Evolutionary conservation across 352 stramenopile species (phyloP), one percentile per base, ranked within the genome.

Genomic region (Phytophthora multivora): DNA sequence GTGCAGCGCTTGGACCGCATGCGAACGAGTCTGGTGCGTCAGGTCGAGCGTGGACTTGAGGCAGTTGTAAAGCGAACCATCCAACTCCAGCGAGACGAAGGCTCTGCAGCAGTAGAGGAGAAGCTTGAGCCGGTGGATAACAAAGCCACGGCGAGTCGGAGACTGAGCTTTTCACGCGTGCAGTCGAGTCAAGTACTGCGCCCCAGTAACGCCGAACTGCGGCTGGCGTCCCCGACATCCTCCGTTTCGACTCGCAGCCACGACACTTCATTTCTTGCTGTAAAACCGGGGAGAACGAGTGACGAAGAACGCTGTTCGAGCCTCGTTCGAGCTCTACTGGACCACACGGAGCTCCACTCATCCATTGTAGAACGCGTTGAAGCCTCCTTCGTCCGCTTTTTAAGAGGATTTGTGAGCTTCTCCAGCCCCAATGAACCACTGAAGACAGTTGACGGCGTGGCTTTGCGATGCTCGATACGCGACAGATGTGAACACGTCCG

Each of bases 11-110:
- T 77, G 1, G 39, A 71, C n/a, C 56, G 51, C 18, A 71, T 86
- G 65, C 63, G 57, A 36, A 26, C 47, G 8, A 51, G 35, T 10
- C 23, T 81, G 15, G 55, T 77, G 3, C 19, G 59, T 11, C 51
- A 66, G 31, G 42, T 88, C 7, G 75, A 79, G 53, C 51, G 41
- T 0, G 51, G 49, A 10, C 65, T 88, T 11, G 62, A 74, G 23
- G 52, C 52, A 5, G 4, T 62, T 5, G 49, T 79, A 10, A 57
- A 65, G 41, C 26, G 53, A 16, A 54, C 65, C 11, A n/a, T 59
- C 18, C 42, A n/a, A 21, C 33, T 73, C 11, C 66, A 67, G 33
- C 50, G 40, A 25, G 53, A 73, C 36, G 42, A 53, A 7, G 41
- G 10, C 8, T 38, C 15, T 11, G 16, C 26, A 10, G 13, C 38